Percentiles rank a stretch among this genome's conserved stretches.
Conservation (phyloP, 129 eudicot species). For the Saposhnikovia divaricata region DNA sequence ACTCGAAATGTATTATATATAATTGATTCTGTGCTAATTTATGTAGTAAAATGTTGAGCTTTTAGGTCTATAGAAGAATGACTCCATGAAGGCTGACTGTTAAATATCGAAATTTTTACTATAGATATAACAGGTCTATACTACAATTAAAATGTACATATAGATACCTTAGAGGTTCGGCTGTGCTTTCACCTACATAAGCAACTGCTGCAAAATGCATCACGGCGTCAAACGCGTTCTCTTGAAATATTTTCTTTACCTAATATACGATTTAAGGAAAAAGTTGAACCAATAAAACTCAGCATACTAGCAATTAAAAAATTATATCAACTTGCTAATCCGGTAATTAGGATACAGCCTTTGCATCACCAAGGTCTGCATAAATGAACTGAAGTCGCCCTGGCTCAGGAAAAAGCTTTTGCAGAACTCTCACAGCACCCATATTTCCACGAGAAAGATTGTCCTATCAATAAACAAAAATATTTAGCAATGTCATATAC, state of each 20-base stretch:
- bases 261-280: slow-evolving; percentile 29
- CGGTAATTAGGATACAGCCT: slow-evolving; percentile 40
- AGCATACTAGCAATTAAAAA: not conserved
- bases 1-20: not conserved
- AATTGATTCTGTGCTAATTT: not conserved
- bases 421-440: slow-evolving; percentile 63
- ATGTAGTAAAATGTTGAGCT: not conserved
- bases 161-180: slow-evolving; percentile 68
- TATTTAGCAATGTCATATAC: not conserved
- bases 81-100: not conserved
- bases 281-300: not conserved
- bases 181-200: slow-evolving; percentile 89
- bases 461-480: slow-evolving; percentile 38
- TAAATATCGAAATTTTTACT: not conserved
- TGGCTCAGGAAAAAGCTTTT: slow-evolving; percentile 61
- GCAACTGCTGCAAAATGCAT: slow-evolving; percentile 97
- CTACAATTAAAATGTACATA: not conserved
- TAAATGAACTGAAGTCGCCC: slow-evolving; percentile 82
- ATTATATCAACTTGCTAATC: not conserved
- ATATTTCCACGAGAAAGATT: slow-evolving; percentile 86
- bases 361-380: slow-evolving; percentile 80
- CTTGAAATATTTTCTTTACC: slow-evolving; percentile 67
- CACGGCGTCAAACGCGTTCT: slow-evolving; percentile 88
- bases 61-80: not conserved
- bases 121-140: not conserved